These are phyloP conservation scores for Suillus spraguei DNA, from an alignment of 768 basidiomycete genomes.

Conservation along the genomic window DNA sequence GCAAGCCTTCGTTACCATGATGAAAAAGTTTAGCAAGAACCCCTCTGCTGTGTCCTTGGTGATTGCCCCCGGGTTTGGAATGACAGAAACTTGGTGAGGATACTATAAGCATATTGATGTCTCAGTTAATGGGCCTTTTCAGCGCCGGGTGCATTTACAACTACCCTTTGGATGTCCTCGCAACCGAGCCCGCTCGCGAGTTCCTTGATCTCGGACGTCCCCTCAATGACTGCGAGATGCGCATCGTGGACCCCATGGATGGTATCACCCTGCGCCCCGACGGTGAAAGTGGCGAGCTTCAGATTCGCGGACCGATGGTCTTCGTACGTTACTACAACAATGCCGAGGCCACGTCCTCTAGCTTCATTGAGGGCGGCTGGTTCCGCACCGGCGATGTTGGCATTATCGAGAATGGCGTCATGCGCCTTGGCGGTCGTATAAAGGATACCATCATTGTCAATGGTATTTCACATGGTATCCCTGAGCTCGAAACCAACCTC, in stretches of 20 bases:
- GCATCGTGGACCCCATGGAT: conserved; percentile 34
- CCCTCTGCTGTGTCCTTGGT: conserved; percentile 15
- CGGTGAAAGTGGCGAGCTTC: conserved; percentile 39
- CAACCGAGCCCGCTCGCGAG: conserved; percentile 26
- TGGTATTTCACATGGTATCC: conserved; percentile 38
- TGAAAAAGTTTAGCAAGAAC: conserved; percentile 30
- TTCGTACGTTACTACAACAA: conserved; percentile 52
- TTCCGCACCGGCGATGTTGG: conserved; percentile 61
- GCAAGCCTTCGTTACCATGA: conserved; percentile 35
- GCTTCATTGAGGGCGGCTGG: conserved; percentile 54
- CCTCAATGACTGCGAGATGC: conserved; percentile 35
- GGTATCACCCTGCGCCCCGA: conserved; percentile 28
- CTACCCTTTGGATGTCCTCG: conserved; percentile 28
- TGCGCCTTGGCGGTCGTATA: conserved; percentile 40
- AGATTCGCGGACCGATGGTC: conserved; percentile 41
- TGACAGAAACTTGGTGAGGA: conserved; percentile 45
- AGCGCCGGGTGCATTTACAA: conserved; percentile 43
- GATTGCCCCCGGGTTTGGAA: conserved; percentile 38
- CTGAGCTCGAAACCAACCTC: conserved; percentile 38
- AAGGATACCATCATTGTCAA: conserved; percentile 44
- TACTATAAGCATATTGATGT: background rate
- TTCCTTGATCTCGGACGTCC: conserved; percentile 40
- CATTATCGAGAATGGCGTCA: conserved; percentile 33
- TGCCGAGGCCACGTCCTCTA: conserved; percentile 44
- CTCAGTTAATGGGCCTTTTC: background rate